A percentile compares a stretch with the other conserved stretches of the same genome.
Evolutionary conservation across 768 basidiomycete genomes (phyloP).

Genomic region (Coprinopsis strossmayeri): DNA sequence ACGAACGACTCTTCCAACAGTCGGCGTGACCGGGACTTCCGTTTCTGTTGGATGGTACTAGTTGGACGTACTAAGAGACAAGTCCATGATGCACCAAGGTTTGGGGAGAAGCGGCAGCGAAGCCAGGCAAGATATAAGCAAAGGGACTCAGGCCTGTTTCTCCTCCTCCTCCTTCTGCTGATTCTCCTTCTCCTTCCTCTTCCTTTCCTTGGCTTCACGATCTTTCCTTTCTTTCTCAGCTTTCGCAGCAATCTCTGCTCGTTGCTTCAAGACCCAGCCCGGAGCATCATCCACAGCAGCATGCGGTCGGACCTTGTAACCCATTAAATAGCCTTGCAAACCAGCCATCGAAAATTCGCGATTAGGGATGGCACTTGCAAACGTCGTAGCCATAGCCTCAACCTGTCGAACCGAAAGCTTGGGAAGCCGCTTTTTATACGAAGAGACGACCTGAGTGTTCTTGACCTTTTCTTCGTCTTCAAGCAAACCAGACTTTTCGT

Average conservation of each 20-base stretch:
- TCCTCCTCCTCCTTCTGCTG: constrained; percentile 17
- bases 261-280: constrained; percentile 46
- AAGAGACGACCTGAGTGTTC: not conserved
- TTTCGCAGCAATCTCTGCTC: constrained; percentile 11
- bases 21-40: too few relatives aligned
- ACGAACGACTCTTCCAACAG: too few relatives aligned
- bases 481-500: constrained; percentile 14
- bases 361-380: constrained; percentile 47
- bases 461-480: constrained; percentile 17
- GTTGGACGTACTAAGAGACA: too few relatives aligned
- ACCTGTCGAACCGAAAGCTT: constrained; percentile 33
- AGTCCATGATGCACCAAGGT: too few relatives aligned
- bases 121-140: too few relatives aligned
- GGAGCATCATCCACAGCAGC: constrained; percentile 42
- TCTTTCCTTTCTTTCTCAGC: constrained; percentile 9
- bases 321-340: constrained; percentile 61
- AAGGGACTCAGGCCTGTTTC: too few relatives aligned
- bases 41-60: too few relatives aligned
- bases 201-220: not conserved
- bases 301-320: constrained; percentile 52
- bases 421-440: constrained; percentile 15
- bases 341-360: constrained; percentile 42
- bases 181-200: not conserved
- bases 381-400: constrained; percentile 43
- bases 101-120: too few relatives aligned